These are phyloP conservation scores for Fragaria nilgerrensis DNA, from an alignment of 306 rosid genomes.

Conservation along the genomic window DNA sequence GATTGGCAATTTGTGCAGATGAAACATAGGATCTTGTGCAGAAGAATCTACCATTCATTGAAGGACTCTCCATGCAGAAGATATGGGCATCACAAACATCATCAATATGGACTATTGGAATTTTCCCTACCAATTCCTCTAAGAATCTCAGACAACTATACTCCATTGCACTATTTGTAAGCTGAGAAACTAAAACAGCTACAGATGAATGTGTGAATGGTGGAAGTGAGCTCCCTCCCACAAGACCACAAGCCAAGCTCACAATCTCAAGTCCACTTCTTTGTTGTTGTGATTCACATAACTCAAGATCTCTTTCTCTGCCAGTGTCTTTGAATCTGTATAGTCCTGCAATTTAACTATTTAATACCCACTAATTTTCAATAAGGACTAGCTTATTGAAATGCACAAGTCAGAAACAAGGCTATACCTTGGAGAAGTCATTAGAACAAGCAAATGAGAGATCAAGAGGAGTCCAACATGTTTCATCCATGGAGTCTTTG, in stretches of 20 bases:
- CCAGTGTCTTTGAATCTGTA: conserved; percentile 23
- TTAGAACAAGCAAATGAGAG: conserved; percentile 22
- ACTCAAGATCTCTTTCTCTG: conserved; percentile 31
- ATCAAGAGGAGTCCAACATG: conserved; percentile 42
- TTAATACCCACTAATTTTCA: background rate
- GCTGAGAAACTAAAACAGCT: conserved; percentile 20
- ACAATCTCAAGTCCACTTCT: conserved; percentile 32
- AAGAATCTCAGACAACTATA: conserved; percentile 24
- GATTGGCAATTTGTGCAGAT: conserved; percentile 41
- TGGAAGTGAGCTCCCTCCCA: conserved; percentile 23
- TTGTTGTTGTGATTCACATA: conserved; percentile 12
- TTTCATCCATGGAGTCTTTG: conserved; percentile 33
- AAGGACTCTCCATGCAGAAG: conserved; percentile 37
- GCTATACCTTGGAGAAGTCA: conserved; percentile 7
- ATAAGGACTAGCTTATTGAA: background rate
- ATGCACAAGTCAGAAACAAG: background rate
- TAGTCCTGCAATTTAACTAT: conserved; percentile 23
- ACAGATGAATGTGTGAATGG: background rate
- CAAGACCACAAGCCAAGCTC: conserved; percentile 32
- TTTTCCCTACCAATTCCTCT: conserved; percentile 32
- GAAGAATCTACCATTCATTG: conserved; percentile 30
- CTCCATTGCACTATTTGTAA: conserved; percentile 1
- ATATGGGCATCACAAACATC: conserved; percentile 40
- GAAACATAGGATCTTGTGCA: conserved; percentile 46
- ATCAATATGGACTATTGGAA: conserved; percentile 33